These are phyloP conservation scores for Calycina herbarum DNA, from an alignment of 2,329 filamentous ascomycete genomes.

Conservation along the genomic window DNA sequence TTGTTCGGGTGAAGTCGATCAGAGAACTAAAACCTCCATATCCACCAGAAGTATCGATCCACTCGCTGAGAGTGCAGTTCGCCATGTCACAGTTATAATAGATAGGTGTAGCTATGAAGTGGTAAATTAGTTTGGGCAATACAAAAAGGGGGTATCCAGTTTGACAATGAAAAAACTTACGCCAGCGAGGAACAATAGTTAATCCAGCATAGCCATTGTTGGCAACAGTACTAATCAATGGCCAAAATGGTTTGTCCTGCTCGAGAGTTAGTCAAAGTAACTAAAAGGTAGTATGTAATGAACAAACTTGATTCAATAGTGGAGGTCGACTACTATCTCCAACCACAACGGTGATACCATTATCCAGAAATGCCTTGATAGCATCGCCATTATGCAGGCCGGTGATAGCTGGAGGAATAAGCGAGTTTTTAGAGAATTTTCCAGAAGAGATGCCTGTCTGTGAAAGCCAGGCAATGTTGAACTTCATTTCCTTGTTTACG, in stretches of 20 bases:
- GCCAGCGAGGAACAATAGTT: constrained; percentile 57
- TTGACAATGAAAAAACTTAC: not conserved
- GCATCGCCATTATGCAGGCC: constrained; percentile 64
- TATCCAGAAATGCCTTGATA: constrained; percentile 56
- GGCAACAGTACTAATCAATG: constrained; percentile 51
- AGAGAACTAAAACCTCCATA: constrained; percentile 52
- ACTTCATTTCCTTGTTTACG: constrained; percentile 56
- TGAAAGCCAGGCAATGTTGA: constrained; percentile 58
- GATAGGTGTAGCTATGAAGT: not conserved
- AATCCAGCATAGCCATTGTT: constrained; percentile 56
- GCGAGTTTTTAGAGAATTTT: constrained; percentile 51
- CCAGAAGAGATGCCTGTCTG: constrained; percentile 50
- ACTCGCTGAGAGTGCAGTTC: constrained; percentile 55
- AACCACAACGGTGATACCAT: constrained; percentile 58
- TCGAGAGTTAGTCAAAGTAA: not conserved
- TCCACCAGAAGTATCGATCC: constrained; percentile 58
- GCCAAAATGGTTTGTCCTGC: constrained; percentile 47
- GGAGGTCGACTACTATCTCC: constrained; percentile 60
- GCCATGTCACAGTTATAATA: constrained; percentile 48
- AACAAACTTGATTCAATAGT: constrained; percentile 48
- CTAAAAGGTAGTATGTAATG: not conserved
- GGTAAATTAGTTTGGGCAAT: not conserved
- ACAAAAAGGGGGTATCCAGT: not conserved
- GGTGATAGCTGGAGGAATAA: constrained; percentile 63
- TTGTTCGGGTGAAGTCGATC: constrained; percentile 48